A percentile compares a stretch with the other conserved stretches of the same genome.
Conservation (phyloP, 2,329 filamentous ascomycete genomes). For the Alternaria gaisen region DNA sequence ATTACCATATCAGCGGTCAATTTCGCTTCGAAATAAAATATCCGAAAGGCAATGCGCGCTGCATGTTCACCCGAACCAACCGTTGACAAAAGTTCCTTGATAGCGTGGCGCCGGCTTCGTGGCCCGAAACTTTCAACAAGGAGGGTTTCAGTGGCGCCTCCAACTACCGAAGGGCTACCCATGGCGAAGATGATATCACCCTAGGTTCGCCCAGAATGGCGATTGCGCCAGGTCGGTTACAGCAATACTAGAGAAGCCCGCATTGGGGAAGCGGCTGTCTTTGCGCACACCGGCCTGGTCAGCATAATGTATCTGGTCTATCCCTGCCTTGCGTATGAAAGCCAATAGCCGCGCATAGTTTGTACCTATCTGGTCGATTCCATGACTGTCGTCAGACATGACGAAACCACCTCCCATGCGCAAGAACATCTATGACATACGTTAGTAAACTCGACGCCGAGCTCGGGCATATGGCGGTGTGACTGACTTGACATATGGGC, state of each 20-base stretch:
- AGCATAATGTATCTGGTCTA: slow-evolving; percentile 63
- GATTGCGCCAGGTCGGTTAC: slow-evolving; percentile 39
- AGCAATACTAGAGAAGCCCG: slow-evolving; percentile 47
- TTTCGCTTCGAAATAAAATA: neutral
- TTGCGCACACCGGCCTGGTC: slow-evolving; percentile 33
- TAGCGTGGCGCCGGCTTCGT: slow-evolving; percentile 15
- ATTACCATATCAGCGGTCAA: slow-evolving; percentile 6
- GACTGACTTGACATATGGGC: slow-evolving; percentile 76
- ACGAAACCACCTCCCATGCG: slow-evolving; percentile 81
- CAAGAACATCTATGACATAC: slow-evolving; percentile 69
- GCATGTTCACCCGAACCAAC: slow-evolving; percentile 21
- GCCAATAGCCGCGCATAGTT: slow-evolving; percentile 77
- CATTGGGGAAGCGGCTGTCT: slow-evolving; percentile 46
- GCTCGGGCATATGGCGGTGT: slow-evolving; percentile 32
- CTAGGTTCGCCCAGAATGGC: slow-evolving; percentile 40
- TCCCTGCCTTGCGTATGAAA: slow-evolving; percentile 73
- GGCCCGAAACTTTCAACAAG: slow-evolving; percentile 17
- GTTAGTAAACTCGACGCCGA: slow-evolving; percentile 26
- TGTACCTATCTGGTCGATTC: slow-evolving; percentile 83
- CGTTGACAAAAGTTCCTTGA: slow-evolving; percentile 12
- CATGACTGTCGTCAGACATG: slow-evolving; percentile 94
- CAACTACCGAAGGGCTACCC: slow-evolving; percentile 7
- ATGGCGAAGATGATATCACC: slow-evolving; percentile 17
- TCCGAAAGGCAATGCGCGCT: slow-evolving; percentile 20
- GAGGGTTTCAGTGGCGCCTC: slow-evolving; percentile 18